Percentiles rank a stretch among this genome's conserved stretches.
phyloP scores from a whole-genome alignment of 2,329 filamentous ascomycete genomes.

The Botryotinia calthae region DNA sequence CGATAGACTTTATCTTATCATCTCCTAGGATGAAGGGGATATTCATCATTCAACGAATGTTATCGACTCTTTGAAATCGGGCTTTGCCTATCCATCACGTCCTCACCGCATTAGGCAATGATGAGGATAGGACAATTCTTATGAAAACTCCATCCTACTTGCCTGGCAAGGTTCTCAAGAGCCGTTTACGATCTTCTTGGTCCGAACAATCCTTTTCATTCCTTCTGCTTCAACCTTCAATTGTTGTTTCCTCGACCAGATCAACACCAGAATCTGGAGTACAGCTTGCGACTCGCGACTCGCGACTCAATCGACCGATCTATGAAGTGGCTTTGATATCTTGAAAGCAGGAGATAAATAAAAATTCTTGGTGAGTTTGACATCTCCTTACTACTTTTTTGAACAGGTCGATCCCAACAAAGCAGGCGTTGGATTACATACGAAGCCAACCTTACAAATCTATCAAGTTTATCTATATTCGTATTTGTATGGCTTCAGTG shows the following conservation, averaged over 20 bases:
- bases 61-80: background rate
- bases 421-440: background rate
- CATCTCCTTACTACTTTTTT: background rate
- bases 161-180: background rate
- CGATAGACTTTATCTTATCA: background rate
- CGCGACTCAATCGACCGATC: no score
- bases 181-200: background rate
- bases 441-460: no score
- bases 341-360: background rate
- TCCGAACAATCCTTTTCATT: background rate
- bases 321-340: background rate
- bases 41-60: background rate
- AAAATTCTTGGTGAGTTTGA: background rate
- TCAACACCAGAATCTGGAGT: background rate
- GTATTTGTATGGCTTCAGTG: background rate
- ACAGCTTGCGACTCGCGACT: background rate
- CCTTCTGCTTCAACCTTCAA: background rate
- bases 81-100: background rate
- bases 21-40: background rate
- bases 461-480: background rate
- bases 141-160: background rate
- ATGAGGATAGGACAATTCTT: background rate
- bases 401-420: background rate
- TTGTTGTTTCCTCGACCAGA: background rate
- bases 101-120: background rate